Conservation (phyloP, 305 asterid genomes). For the Rubia balearica region DNA sequence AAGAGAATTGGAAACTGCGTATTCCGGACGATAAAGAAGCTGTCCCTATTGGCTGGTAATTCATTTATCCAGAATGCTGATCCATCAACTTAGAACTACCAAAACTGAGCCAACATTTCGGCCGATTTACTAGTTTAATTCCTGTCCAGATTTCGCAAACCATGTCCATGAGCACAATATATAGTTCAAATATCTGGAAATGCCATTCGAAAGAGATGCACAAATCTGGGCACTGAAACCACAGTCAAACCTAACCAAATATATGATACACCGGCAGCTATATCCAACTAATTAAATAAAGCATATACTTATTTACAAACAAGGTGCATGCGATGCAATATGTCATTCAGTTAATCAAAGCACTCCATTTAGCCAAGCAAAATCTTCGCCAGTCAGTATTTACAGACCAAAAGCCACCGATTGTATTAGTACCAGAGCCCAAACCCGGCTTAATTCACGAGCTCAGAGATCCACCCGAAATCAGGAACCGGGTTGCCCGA, state of each 20-base stretch:
- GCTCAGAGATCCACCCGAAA: constrained; percentile 40
- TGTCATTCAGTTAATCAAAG: not conserved
- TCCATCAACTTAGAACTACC: too few relatives aligned
- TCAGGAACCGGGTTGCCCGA: constrained; percentile 35
- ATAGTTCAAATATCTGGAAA: not conserved
- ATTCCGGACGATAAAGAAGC: too few relatives aligned
- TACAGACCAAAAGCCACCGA: not conserved
- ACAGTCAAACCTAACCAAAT: not conserved
- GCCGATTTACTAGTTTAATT: too few relatives aligned
- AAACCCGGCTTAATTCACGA: constrained; percentile 31
- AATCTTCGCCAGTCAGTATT: not conserved
- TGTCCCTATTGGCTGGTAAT: too few relatives aligned
- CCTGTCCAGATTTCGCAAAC: too few relatives aligned
- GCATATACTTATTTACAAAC: not conserved
- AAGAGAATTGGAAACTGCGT: too few relatives aligned
- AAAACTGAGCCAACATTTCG: too few relatives aligned
- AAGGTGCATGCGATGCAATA: not conserved
- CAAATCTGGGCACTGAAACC: not conserved
- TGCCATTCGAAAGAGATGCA: not conserved
- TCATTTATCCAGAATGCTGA: too few relatives aligned
- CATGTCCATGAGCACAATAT: not conserved
- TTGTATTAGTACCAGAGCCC: too few relatives aligned
- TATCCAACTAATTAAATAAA: too few relatives aligned
- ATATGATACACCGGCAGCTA: not conserved
- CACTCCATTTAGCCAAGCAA: not conserved